Percentiles rank a stretch among this genome's conserved stretches.
These are phyloP conservation scores for Drosera capensis DNA, from an alignment of 148 eudicot genomes.

Conservation along the genomic window DNA sequence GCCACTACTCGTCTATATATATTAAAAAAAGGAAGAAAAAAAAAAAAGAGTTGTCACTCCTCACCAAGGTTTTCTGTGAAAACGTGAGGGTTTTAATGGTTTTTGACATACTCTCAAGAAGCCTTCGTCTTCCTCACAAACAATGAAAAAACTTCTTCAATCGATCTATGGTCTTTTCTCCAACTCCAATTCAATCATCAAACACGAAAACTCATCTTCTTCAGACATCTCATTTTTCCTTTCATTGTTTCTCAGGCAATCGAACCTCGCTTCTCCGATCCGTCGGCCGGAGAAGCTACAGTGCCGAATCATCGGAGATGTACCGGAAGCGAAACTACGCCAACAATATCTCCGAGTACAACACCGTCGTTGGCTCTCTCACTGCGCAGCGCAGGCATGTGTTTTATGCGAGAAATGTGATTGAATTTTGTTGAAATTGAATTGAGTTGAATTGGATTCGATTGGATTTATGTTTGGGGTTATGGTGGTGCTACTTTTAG, in stretches of 20 bases:
- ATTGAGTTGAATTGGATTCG: not conserved
- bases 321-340: slow-evolving; percentile 65
- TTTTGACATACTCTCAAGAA: no score
- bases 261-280: slow-evolving; percentile 22
- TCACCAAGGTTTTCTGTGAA: no score
- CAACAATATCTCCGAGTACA: slow-evolving; percentile 54
- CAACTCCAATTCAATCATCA: not conserved
- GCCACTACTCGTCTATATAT: no score
- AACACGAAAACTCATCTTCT: not conserved
- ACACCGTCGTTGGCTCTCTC: slow-evolving; percentile 55
- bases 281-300: slow-evolving; percentile 38
- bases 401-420: not conserved
- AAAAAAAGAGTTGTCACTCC: no score
- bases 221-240: not conserved
- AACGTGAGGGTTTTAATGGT: no score
- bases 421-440: not conserved
- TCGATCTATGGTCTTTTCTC: slow-evolving; percentile 17
- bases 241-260: slow-evolving; percentile 15
- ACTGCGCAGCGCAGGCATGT: slow-evolving; percentile 53
- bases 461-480: not conserved
- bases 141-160: slow-evolving; percentile 20
- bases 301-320: slow-evolving; percentile 36
- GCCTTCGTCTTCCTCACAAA: not conserved
- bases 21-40: no score
- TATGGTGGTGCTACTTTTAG: slow-evolving; percentile 13